Evolutionary conservation across 352 stramenopile genomes (phyloP).

Genomic region (Phytophthora palmivora): DNA sequence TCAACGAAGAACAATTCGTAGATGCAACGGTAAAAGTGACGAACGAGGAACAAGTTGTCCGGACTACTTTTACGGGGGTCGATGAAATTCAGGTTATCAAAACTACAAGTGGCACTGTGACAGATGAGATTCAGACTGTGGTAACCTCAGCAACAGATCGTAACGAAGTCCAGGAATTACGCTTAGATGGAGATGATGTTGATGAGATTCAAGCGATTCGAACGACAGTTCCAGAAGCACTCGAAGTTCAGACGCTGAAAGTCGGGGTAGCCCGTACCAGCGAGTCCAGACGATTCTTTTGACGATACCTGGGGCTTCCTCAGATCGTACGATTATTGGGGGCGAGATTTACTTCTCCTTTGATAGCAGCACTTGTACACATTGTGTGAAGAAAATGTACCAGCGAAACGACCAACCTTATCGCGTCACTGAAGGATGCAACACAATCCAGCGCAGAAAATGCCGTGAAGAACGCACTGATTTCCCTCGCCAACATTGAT

Average conservation of each 20-base stretch:
- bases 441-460: constrained; percentile 12
- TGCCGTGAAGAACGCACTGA: constrained; percentile 40
- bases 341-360: constrained; percentile 64
- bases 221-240: constrained; percentile 69
- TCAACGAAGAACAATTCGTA: constrained; percentile 95
- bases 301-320: constrained; percentile 70
- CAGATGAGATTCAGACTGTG: constrained; percentile 93
- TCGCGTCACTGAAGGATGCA: constrained; percentile 25
- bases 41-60: constrained; percentile 97
- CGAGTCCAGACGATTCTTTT: constrained; percentile 91
- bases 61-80: constrained; percentile 81
- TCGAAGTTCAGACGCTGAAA: constrained; percentile 90
- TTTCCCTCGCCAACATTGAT: constrained; percentile 67
- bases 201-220: constrained; percentile 94
- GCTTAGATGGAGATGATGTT: constrained; percentile 83
- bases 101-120: constrained; percentile 68
- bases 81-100: constrained; percentile 92
- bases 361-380: constrained; percentile 66
- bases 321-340: constrained; percentile 51
- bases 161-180: constrained; percentile 92
- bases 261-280: constrained; percentile 70
- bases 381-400: constrained; percentile 74
- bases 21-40: constrained; percentile 93
- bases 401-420: constrained; percentile 52
- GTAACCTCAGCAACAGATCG: constrained; percentile 92